Base-by-base conservation (phyloP, 2,329 filamentous ascomycete genomes). In the Westerdykella ornata region DNA sequence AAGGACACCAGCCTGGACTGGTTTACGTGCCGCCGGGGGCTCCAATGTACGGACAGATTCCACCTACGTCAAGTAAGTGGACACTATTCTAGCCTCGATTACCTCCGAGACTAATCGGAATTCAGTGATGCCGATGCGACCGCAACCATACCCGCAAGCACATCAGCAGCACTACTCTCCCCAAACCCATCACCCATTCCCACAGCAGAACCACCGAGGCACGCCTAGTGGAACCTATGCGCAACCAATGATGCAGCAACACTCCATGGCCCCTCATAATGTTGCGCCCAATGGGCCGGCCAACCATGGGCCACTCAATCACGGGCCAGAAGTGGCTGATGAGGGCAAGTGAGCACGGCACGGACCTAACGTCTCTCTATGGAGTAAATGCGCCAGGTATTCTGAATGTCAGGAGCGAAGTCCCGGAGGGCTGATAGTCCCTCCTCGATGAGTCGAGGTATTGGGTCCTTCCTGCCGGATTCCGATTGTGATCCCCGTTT, bases 1-100 rank as follows among this genome's bases (percentile, higher is more conserved):
- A 94, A 64, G 88, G 89, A 31, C 88, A 94, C 42, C 72, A 73
- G 36, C 72, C 80, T 71, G 56, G 79, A 73, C 69, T 89, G 77
- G 72, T 84, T 78, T 76, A 72, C 49, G 86, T 89, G 82, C 85
- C 82, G 56, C 86, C 84, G 59, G 84, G 81, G 57, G 85, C 88
- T 60, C 84, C 84, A 29, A 78, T 80, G 39, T 88, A 84, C 65
- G 72, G 74, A 44, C 78, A 80, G 22, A 84, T 84, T 52, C 84
- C 85, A 51, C 77, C 78, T 49, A 80, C 76, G 54, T 82, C 85
- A 65, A 84, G 84, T 86, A 80, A 77, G 84, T 82, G 15, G 18
- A 30, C 20, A 18, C 17, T 34, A 19, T 13, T 3, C 33, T 11
- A 20, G 5, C 9, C 16, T 9, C 28, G n/a, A 39, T 37, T 29